Conservation (phyloP, 2,329 filamentous ascomycete species). For the Huntiella moniliformis region DNA sequence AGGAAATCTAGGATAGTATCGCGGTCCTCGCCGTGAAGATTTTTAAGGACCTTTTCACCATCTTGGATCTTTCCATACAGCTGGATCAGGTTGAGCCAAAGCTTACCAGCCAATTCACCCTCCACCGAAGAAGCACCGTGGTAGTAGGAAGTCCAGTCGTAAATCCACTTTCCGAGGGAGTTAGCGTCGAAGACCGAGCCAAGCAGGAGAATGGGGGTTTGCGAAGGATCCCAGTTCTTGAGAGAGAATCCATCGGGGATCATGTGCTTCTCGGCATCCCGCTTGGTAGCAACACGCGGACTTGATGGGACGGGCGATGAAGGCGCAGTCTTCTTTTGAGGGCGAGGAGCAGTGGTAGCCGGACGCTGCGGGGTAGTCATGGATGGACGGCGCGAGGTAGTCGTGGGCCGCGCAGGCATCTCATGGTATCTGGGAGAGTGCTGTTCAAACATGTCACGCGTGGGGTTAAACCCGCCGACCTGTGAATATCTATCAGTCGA, state of each 20-base stretch:
- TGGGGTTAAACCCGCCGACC: slow-evolving; percentile 9
- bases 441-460: slow-evolving; percentile 8
- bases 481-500: slow-evolving; percentile 12
- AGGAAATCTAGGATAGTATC: slow-evolving; percentile 72
- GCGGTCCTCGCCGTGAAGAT: slow-evolving; percentile 45
- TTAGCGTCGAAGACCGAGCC: slow-evolving; percentile 96
- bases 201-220: slow-evolving; percentile 82
- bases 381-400: slow-evolving; percentile 28
- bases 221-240: slow-evolving; percentile 95
- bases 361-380: slow-evolving; percentile 32
- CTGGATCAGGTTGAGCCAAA: slow-evolving; percentile 91
- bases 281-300: slow-evolving; percentile 31
- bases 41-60: slow-evolving; percentile 51
- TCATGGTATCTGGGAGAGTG: slow-evolving; percentile 1
- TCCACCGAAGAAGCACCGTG: slow-evolving; percentile 68
- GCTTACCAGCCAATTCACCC: slow-evolving; percentile 76
- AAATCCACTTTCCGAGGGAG: slow-evolving; percentile 97
- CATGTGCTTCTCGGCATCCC: slow-evolving; percentile 42
- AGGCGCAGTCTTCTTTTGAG: slow-evolving; percentile 20
- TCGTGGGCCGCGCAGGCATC: slow-evolving; percentile 21
- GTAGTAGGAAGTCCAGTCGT: slow-evolving; percentile 94
- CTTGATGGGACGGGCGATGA: slow-evolving; percentile 14
- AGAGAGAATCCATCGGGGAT: slow-evolving; percentile 84
- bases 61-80: slow-evolving; percentile 86
- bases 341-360: slow-evolving; percentile 31